These are phyloP conservation scores for Beauveria pseudobassiana DNA, from an alignment of 2,329 filamentous ascomycete genomes.

Conservation along the genomic window DNA sequence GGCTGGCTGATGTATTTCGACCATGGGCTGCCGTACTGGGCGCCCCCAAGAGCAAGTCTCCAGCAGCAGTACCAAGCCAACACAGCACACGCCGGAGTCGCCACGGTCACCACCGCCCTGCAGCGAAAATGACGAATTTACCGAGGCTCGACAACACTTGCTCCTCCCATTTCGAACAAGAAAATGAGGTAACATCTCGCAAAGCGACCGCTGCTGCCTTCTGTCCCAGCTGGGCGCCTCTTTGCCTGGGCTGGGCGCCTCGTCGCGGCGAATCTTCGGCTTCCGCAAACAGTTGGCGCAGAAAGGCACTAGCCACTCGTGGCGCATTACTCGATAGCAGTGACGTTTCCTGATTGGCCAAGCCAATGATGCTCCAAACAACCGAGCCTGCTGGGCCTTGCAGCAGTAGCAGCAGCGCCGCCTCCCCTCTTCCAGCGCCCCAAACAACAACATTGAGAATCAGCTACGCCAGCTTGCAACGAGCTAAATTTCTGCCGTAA, in stretches of 20 bases:
- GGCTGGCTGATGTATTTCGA: not conserved
- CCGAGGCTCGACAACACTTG: not conserved
- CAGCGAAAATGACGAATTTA: not conserved
- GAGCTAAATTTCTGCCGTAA: slow-evolving; percentile 14
- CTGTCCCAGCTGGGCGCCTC: not conserved
- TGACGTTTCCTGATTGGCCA: slow-evolving; percentile 1
- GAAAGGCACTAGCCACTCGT: slow-evolving; percentile 10
- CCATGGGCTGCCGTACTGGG: not conserved
- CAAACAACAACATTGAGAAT: slow-evolving; percentile 12
- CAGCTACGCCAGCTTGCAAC: slow-evolving; percentile 3
- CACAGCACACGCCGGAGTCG: not conserved
- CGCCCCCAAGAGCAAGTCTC: not conserved
- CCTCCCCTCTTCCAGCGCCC: not conserved
- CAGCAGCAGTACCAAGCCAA: not conserved
- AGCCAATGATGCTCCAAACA: not conserved
- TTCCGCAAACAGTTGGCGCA: slow-evolving; percentile 5
- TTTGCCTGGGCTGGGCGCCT: not conserved
- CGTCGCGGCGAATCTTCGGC: slow-evolving; percentile 4
- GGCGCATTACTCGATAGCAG: slow-evolving; percentile 1
- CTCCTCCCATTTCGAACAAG: not conserved
- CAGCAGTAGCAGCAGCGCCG: not conserved
- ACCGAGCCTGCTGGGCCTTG: slow-evolving; percentile 4
- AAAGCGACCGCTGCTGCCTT: not conserved
- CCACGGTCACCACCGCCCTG: not conserved
- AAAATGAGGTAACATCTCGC: not conserved